Conservation (phyloP, 2,329 filamentous ascomycete genomes). For the Aphanoascus verrucosus region DNA sequence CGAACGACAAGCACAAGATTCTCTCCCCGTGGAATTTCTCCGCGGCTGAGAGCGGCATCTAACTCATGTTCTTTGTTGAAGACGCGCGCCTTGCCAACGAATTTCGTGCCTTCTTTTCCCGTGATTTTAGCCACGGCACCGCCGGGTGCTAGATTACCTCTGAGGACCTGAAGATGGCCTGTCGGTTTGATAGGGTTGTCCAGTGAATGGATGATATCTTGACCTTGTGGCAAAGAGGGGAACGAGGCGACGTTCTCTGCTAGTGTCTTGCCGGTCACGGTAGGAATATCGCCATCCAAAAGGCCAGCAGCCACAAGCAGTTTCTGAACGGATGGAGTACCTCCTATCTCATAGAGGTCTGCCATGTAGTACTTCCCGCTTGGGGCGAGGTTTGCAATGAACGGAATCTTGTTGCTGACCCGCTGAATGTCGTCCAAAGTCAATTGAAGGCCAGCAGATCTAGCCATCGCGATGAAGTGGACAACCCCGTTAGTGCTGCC, state of each 20-base stretch:
- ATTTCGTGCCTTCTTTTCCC: slow-evolving; percentile 78
- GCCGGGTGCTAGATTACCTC: slow-evolving; percentile 76
- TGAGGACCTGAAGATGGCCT: slow-evolving; percentile 79
- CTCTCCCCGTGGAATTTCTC: slow-evolving; percentile 61
- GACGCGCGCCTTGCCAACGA: slow-evolving; percentile 68
- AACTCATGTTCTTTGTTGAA: slow-evolving; percentile 80
- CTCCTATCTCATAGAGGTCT: slow-evolving; percentile 75
- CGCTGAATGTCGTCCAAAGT: slow-evolving; percentile 74
- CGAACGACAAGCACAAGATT: slow-evolving; percentile 83
- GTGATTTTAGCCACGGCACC: slow-evolving; percentile 95
- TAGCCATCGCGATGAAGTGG: slow-evolving; percentile 83
- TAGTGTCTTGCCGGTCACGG: slow-evolving; percentile 74
- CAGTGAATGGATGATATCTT: slow-evolving; percentile 72
- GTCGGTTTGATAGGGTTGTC: slow-evolving; percentile 74
- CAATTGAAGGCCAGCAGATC: slow-evolving; percentile 65
- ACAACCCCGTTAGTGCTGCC: slow-evolving; percentile 82
- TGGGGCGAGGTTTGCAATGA: slow-evolving; percentile 75
- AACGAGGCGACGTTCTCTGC: slow-evolving; percentile 68
- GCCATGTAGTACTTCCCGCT: slow-evolving; percentile 79
- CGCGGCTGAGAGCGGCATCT: slow-evolving; percentile 59
- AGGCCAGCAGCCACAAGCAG: slow-evolving; percentile 65
- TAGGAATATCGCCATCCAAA: slow-evolving; percentile 66
- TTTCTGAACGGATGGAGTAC: slow-evolving; percentile 77
- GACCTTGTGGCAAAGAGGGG: slow-evolving; percentile 65
- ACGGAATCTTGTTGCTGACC: slow-evolving; percentile 71